Evolutionary conservation across 1,139 yeast genomes (phyloP).

Genomic region (Blastobotrys capitulatus): DNA sequence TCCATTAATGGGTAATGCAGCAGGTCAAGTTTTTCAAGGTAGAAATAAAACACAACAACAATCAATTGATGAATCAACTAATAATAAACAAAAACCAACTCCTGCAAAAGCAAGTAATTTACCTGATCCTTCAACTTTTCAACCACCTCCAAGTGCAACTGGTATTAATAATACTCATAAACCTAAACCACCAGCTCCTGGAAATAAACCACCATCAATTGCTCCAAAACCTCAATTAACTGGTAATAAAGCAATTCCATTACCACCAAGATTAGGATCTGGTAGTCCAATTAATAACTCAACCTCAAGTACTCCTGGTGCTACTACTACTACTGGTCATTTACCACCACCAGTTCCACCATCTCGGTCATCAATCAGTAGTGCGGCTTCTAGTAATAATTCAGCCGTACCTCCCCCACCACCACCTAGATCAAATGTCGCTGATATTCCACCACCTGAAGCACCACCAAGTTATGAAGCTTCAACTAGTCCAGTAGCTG

Average conservation of each 20-base stretch:
- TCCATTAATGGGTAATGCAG: constrained; percentile 29
- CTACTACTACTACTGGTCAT: constrained; percentile 10
- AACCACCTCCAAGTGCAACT: constrained; percentile 6
- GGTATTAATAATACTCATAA: neutral
- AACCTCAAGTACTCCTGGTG: constrained; percentile 5
- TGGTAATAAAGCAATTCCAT: constrained; percentile 6
- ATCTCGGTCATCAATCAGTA: neutral
- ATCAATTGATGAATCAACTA: constrained; percentile 6
- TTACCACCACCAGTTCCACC: constrained; percentile 10
- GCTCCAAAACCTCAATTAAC: constrained; percentile 6
- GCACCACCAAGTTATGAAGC: constrained; percentile 6
- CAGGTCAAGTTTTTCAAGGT: constrained; percentile 6
- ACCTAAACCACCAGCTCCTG: neutral
- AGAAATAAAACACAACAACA: constrained; percentile 7
- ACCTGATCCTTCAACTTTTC: constrained; percentile 14
- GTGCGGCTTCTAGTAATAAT: neutral
- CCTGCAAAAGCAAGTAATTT: constrained; percentile 9
- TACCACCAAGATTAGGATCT: constrained; percentile 10
- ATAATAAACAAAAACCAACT: constrained; percentile 4
- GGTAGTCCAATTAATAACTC: constrained; percentile 9
- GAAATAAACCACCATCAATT: neutral
- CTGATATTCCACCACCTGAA: neutral
- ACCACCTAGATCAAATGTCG: neutral
- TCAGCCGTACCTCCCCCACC: constrained; percentile 2
- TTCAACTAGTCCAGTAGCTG: neutral